Percentiles rank a stretch among this genome's conserved stretches.
Conservation (phyloP, 2,329 filamentous ascomycete genomes). For the Hymenoscyphus fraxineus region DNA sequence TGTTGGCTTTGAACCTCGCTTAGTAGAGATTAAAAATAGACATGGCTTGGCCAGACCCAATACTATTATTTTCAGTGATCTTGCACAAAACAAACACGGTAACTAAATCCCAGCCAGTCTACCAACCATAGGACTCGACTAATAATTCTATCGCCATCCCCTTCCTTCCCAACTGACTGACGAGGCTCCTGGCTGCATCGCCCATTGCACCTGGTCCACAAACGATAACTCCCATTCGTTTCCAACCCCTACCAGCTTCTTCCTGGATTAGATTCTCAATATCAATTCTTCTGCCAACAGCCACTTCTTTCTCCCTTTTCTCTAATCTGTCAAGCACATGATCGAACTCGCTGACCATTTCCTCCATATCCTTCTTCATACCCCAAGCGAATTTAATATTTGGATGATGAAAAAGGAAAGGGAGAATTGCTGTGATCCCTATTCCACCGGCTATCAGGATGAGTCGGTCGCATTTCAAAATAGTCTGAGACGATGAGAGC, state of each 20-base stretch:
- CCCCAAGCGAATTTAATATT: constrained; percentile 41
- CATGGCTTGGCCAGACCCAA: too few species aligned
- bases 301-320: constrained; percentile 36
- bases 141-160: constrained; percentile 25
- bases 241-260: constrained; percentile 31
- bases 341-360: constrained; percentile 34
- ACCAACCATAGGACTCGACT: constrained; percentile 34
- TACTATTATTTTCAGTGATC: too few species aligned
- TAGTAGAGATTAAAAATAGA: too few species aligned
- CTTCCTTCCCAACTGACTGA: constrained; percentile 21
- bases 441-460: constrained; percentile 46
- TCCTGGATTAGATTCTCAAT: constrained; percentile 32
- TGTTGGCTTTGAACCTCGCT: too few species aligned
- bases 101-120: background rate
- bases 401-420: constrained; percentile 33
- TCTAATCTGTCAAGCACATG: constrained; percentile 20
- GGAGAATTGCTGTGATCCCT: constrained; percentile 44
- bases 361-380: constrained; percentile 28
- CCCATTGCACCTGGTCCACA: constrained; percentile 37
- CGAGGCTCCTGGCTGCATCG: constrained; percentile 38
- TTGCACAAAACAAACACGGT: too few species aligned
- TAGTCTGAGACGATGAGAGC: constrained; percentile 15
- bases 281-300: constrained; percentile 37
- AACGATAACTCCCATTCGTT: constrained; percentile 12
- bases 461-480: constrained; percentile 37